Evolutionary conservation across 495 filamentous ascomycete species (phyloP).

Genomic region (Xylaria intraflava): DNA sequence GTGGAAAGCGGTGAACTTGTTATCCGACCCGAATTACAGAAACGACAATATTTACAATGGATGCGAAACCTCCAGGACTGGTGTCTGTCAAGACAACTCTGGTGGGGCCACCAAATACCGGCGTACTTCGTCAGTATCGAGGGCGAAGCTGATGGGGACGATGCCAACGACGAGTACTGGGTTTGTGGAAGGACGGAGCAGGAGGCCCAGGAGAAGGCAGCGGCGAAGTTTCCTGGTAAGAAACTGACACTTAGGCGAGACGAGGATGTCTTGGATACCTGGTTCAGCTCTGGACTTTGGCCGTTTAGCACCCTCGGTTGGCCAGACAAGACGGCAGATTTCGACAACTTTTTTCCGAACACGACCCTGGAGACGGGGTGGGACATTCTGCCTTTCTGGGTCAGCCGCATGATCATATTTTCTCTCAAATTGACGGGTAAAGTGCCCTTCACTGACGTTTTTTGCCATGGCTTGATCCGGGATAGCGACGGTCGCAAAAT

Average conservation of each 20-base stretch:
- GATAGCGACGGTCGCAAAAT: conserved; percentile 78
- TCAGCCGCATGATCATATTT: conserved; percentile 78
- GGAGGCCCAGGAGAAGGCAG: conserved; percentile 52
- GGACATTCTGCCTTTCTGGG: conserved; percentile 88
- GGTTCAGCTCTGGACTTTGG: conserved; percentile 79
- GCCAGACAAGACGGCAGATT: conserved; percentile 61
- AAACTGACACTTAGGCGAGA: conserved; percentile 62
- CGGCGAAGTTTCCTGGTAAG: conserved; percentile 60
- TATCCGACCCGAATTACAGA: conserved; percentile 53
- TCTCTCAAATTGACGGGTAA: conserved; percentile 68
- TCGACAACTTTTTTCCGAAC: conserved; percentile 67
- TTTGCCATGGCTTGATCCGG: conserved; percentile 68
- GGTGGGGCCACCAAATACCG: conserved; percentile 79
- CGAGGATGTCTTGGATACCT: conserved; percentile 73
- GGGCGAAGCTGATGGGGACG: conserved; percentile 47
- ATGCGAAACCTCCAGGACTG: conserved; percentile 69
- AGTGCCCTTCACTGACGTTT: conserved; percentile 63
- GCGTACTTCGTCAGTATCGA: conserved; percentile 68
- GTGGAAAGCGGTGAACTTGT: conserved; percentile 63
- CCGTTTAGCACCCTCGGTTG: conserved; percentile 78
- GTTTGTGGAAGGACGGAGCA: conserved; percentile 60
- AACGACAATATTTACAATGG: conserved; percentile 56
- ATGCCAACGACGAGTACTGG: conserved; percentile 57
- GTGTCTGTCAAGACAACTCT: conserved; percentile 77
- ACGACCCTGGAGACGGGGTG: conserved; percentile 59